phyloP scores from a whole-genome alignment of 2,329 filamentous ascomycete genomes.

The Huntiella decipiens region DNA sequence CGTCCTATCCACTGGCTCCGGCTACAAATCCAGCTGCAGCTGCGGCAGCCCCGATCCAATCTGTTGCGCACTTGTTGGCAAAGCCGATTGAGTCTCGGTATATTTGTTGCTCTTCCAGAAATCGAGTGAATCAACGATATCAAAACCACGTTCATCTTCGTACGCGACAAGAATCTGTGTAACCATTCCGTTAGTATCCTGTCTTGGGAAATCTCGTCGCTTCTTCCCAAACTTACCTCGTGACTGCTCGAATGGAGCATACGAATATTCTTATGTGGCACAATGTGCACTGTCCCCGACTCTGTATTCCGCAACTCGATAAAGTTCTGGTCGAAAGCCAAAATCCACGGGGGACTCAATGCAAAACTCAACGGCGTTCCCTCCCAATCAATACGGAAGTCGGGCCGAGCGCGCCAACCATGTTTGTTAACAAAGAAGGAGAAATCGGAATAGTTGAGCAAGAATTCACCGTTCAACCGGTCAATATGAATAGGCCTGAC shows the following conservation, averaged over 20 bases:
- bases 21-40: slow-evolving; percentile 9
- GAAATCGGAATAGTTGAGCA: slow-evolving; percentile 96
- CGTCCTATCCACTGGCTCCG: background rate
- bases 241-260: slow-evolving; percentile 95
- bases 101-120: slow-evolving; percentile 65
- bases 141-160: slow-evolving; percentile 84
- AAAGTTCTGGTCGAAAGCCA: slow-evolving; percentile 94
- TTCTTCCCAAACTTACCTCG: slow-evolving; percentile 46
- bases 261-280: slow-evolving; percentile 88
- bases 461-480: slow-evolving; percentile 86
- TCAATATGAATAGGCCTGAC: slow-evolving; percentile 95
- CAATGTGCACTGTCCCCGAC: slow-evolving; percentile 83
- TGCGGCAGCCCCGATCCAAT: slow-evolving; percentile 5
- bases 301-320: slow-evolving; percentile 94
- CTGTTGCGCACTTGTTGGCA: slow-evolving; percentile 1
- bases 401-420: slow-evolving; percentile 84
- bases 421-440: slow-evolving; percentile 99
- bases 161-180: slow-evolving; percentile 86
- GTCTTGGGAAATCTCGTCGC: slow-evolving; percentile 7
- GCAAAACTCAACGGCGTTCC: slow-evolving; percentile 83
- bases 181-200: background rate
- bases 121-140: slow-evolving; percentile 85
- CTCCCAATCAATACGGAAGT: slow-evolving; percentile 98
- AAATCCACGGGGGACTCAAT: slow-evolving; percentile 86
- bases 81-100: slow-evolving; percentile 20